These are phyloP conservation scores for Acer yangbiense DNA, from an alignment of 345 rosid species.

Conservation along the genomic window DNA sequence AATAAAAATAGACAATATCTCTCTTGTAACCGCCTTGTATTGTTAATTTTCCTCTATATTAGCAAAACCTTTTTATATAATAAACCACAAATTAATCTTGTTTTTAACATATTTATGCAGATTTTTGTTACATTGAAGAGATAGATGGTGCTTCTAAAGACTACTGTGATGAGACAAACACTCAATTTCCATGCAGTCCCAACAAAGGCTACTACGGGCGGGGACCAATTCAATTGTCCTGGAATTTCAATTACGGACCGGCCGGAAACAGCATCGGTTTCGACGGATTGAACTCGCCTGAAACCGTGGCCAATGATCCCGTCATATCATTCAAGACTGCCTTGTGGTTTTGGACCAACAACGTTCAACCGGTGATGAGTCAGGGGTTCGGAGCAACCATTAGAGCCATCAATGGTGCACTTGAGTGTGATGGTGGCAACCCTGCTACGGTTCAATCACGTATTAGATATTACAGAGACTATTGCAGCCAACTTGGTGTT, in stretches of 20 bases:
- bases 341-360: conserved; percentile 50
- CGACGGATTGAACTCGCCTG: conserved; percentile 43
- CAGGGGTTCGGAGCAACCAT: conserved; percentile 61
- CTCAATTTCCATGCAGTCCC: conserved; percentile 59
- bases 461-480: conserved; percentile 37
- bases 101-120: conserved; percentile 34
- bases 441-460: conserved; percentile 37
- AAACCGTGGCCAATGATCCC: conserved; percentile 43
- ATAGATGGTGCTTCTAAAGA: conserved; percentile 48
- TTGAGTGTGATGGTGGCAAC: conserved; percentile 44
- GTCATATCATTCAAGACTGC: conserved; percentile 46
- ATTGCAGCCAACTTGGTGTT: conserved; percentile 47
- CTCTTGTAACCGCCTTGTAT: no score
- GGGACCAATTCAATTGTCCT: conserved; percentile 52
- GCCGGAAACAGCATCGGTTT: conserved; percentile 41
- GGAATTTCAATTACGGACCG: conserved; percentile 56
- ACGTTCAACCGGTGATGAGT: conserved; percentile 33
- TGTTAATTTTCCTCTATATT: no score
- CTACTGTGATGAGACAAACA: conserved; percentile 43
- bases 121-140: conserved; percentile 68
- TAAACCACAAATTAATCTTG: not conserved
- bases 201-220: conserved; percentile 46
- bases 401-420: conserved; percentile 43
- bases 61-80: no score
- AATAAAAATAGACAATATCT: no score